A percentile compares a stretch with the other conserved stretches of the same genome.
Conservation (phyloP, 2,329 filamentous ascomycete species). For the Septoria linicola region DNA sequence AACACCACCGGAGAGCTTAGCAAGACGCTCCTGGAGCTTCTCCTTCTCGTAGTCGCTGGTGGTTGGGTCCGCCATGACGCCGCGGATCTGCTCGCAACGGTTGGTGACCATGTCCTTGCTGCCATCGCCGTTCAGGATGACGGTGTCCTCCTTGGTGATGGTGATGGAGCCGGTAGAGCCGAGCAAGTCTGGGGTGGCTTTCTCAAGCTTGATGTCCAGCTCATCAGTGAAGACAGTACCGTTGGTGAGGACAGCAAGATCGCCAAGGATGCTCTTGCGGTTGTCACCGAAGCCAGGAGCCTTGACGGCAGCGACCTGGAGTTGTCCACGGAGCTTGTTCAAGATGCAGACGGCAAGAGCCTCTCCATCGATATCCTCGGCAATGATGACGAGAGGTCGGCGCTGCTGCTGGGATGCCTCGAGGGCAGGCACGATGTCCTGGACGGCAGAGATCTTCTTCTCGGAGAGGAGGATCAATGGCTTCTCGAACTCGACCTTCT, state of each 20-base stretch:
- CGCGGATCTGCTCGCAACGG: constrained; percentile 98
- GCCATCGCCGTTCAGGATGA: constrained; percentile 94
- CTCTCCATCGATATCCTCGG: constrained; percentile 98
- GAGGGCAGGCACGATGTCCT: constrained; percentile 97
- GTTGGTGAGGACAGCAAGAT: constrained; percentile 93
- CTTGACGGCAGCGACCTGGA: constrained; percentile 98
- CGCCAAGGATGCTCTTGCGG: constrained; percentile 98
- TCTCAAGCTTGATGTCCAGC: constrained; percentile 98
- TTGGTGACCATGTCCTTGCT: constrained; percentile 90
- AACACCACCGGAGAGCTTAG: constrained; percentile 97
- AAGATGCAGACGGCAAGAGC: constrained; percentile 98
- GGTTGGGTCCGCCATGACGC: constrained; percentile 87
- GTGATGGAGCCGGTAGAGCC: constrained; percentile 97
- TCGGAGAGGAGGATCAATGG: constrained; percentile 96
- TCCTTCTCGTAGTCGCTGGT: constrained; percentile 99
- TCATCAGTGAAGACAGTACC: constrained; percentile 97
- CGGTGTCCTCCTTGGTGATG: constrained; percentile 99
- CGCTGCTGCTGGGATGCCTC: constrained; percentile 95
- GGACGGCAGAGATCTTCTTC: constrained; percentile 99
- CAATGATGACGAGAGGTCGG: constrained; percentile 95
- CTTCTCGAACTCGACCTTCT: constrained; percentile 99
- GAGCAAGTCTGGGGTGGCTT: constrained; percentile 92
- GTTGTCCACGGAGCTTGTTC: constrained; percentile 99
- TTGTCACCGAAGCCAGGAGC: constrained; percentile 99
- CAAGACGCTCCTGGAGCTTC: constrained; percentile 99